Base-by-base conservation (phyloP, 768 basidiomycete genomes). In the Myochromella boudieri region DNA sequence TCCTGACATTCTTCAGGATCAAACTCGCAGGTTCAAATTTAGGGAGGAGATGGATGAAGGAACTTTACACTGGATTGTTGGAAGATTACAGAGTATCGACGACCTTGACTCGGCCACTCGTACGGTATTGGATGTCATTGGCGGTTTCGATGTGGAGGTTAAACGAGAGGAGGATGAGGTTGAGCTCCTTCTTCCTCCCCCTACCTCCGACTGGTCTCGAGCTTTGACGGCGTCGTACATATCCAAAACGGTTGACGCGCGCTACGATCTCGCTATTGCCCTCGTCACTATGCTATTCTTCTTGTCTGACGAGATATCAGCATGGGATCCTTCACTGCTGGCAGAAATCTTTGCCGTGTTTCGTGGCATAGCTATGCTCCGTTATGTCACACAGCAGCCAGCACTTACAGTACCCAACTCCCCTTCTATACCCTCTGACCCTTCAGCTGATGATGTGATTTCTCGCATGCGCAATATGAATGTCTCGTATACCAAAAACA, bases 311-410 rank as follows among this genome's bases (percentile, higher is more conserved):
- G 78, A 82, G 29, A 65, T 85, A n/a, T 66, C 68, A 27, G 66
- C 71, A 26, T 86, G 85, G 82, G 81, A 85, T 58, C 78, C 80
- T 14, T 68, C 81, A 17, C 58, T 88, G 21, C 63, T 87, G 37
- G 82, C 80, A 7, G 87, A 91, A 60, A 77, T 89, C 18, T 84
- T 91, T 62, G 85, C 86, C 6, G 81, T 91, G 21, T 90, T 86
- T 55, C 77, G 88, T n/a, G 87, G 86, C 11, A 68, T 87, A 18
- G 81, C 85, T 18, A 85, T 88, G 72, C 69, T 90, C 15, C 84
- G 81, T 21, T 77, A 75, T 47, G 69, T 83, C 37, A 68, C 75
- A 12, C 71, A 72, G 38, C 86, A 85, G 57, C 81, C 85, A 42
- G 76, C 76, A n/a, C 70, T 62, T 38, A 40, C 32, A 24, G 61